A percentile compares a stretch with the other conserved stretches of the same genome.
Conservation (phyloP, 1,284 basidiomycete species). For the Puccinia triticina region DNA sequence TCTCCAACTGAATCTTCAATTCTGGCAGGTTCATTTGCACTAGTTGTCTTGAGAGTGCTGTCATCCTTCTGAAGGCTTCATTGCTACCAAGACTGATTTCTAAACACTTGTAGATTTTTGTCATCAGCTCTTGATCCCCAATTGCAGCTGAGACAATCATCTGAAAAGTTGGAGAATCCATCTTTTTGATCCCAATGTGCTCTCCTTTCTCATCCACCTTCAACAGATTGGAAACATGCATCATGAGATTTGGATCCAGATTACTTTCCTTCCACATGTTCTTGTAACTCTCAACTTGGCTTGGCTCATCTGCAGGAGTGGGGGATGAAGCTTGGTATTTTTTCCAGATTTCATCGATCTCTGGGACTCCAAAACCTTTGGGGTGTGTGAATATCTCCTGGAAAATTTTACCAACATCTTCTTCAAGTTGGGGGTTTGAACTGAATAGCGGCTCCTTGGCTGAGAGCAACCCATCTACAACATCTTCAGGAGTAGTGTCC, state of each 20-base stretch:
- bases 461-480: neutral
- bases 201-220: neutral
- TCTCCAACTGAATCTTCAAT: neutral
- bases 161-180: neutral
- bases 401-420: neutral
- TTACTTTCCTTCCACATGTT: neutral
- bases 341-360: neutral
- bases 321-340: neutral
- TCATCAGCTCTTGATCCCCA: neutral
- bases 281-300: neutral
- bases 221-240: neutral
- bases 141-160: neutral
- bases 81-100: neutral
- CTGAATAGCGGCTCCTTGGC: neutral
- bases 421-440: neutral
- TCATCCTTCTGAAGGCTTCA: conserved; percentile 21
- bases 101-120: neutral
- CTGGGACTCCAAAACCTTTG: neutral
- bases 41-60: neutral
- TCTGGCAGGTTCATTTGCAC: neutral
- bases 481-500: neutral
- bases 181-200: neutral
- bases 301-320: neutral
- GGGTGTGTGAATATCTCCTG: neutral
- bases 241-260: neutral